Percentiles rank a stretch among this genome's conserved stretches.
Conservation (phyloP, 2,329 filamentous ascomycete genomes). For the Pyricularia pennisetigena region DNA sequence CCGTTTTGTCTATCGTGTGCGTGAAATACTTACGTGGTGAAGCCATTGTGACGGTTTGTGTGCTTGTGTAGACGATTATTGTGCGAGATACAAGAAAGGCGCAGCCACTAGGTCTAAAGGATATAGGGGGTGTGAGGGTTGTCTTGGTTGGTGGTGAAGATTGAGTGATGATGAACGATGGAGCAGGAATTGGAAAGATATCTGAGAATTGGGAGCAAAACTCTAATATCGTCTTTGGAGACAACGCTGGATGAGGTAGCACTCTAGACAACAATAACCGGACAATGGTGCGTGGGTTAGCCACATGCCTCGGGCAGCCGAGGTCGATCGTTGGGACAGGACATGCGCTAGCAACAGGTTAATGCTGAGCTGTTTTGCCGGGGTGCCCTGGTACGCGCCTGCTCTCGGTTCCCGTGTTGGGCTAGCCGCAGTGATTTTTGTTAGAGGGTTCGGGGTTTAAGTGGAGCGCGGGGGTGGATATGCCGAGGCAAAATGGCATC, state of each 20-base stretch:
- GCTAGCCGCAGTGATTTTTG: background rate
- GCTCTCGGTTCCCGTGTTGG: slow-evolving; percentile 2
- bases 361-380: background rate
- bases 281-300: background rate
- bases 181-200: background rate
- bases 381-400: slow-evolving; percentile 2
- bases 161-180: slow-evolving; percentile 3
- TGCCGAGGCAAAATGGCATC: slow-evolving; percentile 3
- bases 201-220: background rate
- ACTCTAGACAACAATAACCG: background rate
- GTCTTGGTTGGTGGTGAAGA: too few species aligned
- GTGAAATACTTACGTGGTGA: slow-evolving; percentile 59
- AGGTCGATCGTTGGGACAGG: slow-evolving; percentile 8
- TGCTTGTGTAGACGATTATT: background rate
- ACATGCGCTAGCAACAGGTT: background rate
- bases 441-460: background rate
- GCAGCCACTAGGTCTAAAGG: background rate
- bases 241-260: background rate
- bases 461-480: slow-evolving; percentile 1
- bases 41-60: slow-evolving; percentile 45
- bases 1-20: background rate
- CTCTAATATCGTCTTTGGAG: background rate
- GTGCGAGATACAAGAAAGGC: background rate
- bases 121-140: background rate
- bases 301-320: slow-evolving; percentile 14